Evolutionary conservation across 164 flowering plant species (phyloP).

Genomic region (Vitis amurensis): DNA sequence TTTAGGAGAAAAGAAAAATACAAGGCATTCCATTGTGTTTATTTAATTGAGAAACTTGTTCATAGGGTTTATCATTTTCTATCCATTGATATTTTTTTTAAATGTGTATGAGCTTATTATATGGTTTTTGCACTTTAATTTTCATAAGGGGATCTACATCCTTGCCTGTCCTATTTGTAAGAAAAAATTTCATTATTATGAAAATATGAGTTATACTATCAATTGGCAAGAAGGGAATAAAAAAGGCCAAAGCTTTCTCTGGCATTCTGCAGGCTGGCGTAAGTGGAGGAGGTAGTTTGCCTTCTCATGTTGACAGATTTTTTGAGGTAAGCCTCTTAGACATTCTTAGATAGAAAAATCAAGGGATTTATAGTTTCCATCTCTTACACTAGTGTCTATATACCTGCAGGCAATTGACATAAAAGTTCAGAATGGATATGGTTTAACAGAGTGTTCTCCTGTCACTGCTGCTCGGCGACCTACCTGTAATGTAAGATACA

Average conservation of each 20-base stretch:
- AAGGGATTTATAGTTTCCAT: background rate
- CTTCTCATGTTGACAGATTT: conserved; percentile 74
- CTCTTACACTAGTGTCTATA: background rate
- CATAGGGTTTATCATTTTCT: too few species aligned
- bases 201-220: background rate
- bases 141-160: too few species aligned
- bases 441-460: conserved; percentile 89
- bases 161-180: too few species aligned
- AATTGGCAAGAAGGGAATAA: background rate
- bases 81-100: too few species aligned
- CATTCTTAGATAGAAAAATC: conserved; percentile 2
- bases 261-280: conserved; percentile 69
- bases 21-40: too few species aligned
- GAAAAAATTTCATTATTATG: too few species aligned
- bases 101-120: too few species aligned
- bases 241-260: background rate
- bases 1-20: too few species aligned
- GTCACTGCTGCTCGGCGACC: conserved; percentile 70
- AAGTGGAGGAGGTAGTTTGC: conserved; percentile 96
- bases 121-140: too few species aligned
- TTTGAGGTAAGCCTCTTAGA: conserved; percentile 66
- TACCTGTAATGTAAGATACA: conserved; percentile 56
- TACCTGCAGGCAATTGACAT: conserved; percentile 77
- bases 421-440: conserved; percentile 83
- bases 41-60: too few species aligned